Evolutionary conservation across 202 grass and related monocot species (phyloP).

Genomic region (Hordeum pubiflorum): DNA sequence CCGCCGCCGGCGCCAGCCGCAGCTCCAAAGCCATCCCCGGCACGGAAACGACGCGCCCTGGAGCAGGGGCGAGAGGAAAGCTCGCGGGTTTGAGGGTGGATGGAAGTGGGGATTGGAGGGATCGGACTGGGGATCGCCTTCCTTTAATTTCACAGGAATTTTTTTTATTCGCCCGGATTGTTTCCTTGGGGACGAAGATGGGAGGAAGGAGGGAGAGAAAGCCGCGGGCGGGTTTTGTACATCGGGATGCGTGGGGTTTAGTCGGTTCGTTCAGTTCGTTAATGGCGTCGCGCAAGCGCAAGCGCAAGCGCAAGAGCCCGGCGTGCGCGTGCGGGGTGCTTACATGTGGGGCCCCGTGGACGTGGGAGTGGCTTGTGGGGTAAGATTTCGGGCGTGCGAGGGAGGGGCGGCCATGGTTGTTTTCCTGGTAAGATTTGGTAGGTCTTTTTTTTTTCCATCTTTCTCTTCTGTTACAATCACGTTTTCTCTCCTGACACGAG

Average conservation of each 20-base stretch:
- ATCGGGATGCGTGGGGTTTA: slow-evolving; percentile 8
- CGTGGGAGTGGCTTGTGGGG: background rate
- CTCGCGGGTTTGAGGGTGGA: background rate
- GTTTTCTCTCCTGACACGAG: no score
- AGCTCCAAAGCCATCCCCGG: background rate
- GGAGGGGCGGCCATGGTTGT: no score
- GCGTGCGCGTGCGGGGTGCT: background rate
- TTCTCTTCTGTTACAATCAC: no score
- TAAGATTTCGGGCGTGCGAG: background rate
- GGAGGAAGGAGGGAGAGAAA: background rate
- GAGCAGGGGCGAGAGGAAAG: background rate
- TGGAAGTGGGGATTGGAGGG: background rate
- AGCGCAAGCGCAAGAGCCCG: no score
- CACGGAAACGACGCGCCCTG: background rate
- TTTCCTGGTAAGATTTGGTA: background rate
- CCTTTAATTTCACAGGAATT: background rate
- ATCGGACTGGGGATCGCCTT: slow-evolving; percentile 4
- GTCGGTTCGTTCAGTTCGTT: background rate
- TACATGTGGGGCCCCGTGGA: background rate
- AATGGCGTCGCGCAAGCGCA: background rate
- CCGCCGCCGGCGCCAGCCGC: background rate
- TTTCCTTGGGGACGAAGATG: slow-evolving; percentile 12
- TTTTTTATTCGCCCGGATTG: background rate
- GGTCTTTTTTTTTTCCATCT: no score
- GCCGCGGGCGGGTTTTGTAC: slow-evolving; percentile 2